A percentile compares a stretch with the other conserved stretches of the same genome.
Evolutionary conservation across 169 alveolate species (phyloP).

Genomic region (Plasmodium relictum): DNA sequence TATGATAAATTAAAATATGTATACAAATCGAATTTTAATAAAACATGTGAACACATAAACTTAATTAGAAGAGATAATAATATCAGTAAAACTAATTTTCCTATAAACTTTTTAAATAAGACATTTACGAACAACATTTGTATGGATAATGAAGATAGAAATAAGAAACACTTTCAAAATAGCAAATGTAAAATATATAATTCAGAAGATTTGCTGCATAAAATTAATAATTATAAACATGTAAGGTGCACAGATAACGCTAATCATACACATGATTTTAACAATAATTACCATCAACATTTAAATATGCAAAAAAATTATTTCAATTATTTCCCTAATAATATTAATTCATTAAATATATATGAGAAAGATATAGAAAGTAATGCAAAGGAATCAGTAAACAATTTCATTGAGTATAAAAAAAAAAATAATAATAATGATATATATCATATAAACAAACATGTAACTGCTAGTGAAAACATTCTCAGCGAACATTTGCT

Average conservation of each 20-base stretch:
- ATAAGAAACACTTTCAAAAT: background rate
- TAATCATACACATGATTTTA: background rate
- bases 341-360: background rate
- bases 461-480: background rate
- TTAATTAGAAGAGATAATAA: conserved; percentile 5
- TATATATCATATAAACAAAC: background rate
- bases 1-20: background rate
- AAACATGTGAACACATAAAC: conserved; percentile 15
- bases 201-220: conserved; percentile 56
- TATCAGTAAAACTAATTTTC: background rate
- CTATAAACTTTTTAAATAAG: conserved; percentile 20
- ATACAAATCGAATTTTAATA: background rate
- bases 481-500: background rate
- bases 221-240: conserved; percentile 5
- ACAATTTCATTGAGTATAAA: background rate
- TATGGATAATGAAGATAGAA: background rate
- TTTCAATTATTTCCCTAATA: background rate
- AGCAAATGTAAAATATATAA: conserved; percentile 25
- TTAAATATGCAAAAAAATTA: background rate
- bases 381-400: background rate
- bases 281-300: background rate
- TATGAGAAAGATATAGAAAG: background rate
- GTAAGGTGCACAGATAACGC: background rate
- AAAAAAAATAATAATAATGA: background rate
- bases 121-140: background rate